Conservation (phyloP, 2,329 filamentous ascomycete species). For the Fusarium palustre region DNA sequence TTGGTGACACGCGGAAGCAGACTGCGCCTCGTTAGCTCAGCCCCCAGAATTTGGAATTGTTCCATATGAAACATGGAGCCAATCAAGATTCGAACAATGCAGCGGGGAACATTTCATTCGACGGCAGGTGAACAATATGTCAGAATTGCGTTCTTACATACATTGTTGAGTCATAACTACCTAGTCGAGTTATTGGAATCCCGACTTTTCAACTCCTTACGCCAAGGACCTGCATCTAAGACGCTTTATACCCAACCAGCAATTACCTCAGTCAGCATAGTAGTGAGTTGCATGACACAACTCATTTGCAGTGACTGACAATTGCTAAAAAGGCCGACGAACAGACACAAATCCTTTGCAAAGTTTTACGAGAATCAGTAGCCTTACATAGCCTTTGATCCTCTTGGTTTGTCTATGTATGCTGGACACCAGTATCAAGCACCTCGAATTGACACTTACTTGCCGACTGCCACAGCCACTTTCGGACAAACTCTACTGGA, state of each 20-base stretch:
- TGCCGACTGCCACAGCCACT: no score
- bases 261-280: background rate
- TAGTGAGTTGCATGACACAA: no score
- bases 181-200: background rate
- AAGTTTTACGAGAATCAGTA: no score
- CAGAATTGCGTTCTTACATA: background rate
- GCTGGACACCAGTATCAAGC: no score
- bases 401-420: no score
- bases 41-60: conserved; percentile 26
- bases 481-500: no score
- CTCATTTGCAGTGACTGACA: no score
- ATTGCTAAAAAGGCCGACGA: no score
- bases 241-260: background rate
- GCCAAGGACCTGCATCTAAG: background rate
- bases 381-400: no score
- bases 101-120: background rate
- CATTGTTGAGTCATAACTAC: background rate
- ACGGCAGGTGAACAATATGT: background rate
- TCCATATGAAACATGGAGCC: background rate
- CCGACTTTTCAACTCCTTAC: background rate
- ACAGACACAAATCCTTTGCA: no score
- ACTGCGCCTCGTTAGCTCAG: conserved; percentile 24
- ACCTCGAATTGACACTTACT: no score
- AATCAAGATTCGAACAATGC: background rate
- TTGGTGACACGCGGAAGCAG: background rate